Evolutionary conservation across 306 rosid species (phyloP).

Genomic region (Cucurbita moschata): DNA sequence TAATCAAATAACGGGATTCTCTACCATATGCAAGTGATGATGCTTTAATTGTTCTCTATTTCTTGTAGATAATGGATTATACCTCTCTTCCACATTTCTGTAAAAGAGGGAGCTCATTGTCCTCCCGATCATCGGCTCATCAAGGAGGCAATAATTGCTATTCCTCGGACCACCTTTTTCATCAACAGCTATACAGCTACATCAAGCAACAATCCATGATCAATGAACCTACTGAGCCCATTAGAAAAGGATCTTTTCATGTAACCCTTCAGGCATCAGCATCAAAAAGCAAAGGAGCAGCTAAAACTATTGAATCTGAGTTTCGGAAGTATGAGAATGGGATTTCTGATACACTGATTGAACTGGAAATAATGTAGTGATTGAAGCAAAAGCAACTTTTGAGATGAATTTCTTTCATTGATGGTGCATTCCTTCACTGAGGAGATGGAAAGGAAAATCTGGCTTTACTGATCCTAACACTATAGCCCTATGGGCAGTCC

Average conservation of each 20-base stretch:
- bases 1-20: neutral
- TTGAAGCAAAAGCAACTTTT: neutral
- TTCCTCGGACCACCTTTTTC: conserved; percentile 76
- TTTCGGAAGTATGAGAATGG: conserved; percentile 30
- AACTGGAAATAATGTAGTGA: conserved; percentile 23
- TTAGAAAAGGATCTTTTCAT: conserved; percentile 76
- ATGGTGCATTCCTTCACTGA: neutral
- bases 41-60: conserved; percentile 9
- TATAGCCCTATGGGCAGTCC: neutral
- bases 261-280: conserved; percentile 55
- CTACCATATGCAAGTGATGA: neutral
- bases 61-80: conserved; percentile 77
- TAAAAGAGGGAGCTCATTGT: conserved; percentile 59
- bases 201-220: conserved; percentile 47
- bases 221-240: conserved; percentile 24
- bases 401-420: conserved; percentile 6
- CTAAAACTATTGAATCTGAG: conserved; percentile 53
- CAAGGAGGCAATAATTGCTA: conserved; percentile 45
- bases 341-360: conserved; percentile 24
- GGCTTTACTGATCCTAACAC: neutral
- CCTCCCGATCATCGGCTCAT: conserved; percentile 40
- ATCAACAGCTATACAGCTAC: conserved; percentile 66
- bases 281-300: conserved; percentile 36
- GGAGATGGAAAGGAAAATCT: conserved; percentile 10
- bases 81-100: conserved; percentile 82